Conservation (phyloP, 176 grass and related monocot species). For the Eleusine indica region DNA sequence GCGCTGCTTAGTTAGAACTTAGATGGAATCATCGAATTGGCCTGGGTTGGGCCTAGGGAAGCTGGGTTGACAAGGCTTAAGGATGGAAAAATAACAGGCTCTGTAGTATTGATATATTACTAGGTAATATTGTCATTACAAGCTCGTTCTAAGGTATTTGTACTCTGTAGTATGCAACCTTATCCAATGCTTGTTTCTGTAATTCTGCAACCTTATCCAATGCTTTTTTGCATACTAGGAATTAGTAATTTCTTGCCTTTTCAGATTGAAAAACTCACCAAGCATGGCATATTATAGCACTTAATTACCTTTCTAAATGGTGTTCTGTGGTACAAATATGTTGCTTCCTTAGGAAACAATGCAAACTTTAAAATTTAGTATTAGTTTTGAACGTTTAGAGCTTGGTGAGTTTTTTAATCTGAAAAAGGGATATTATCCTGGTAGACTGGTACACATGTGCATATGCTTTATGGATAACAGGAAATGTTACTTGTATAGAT, state of each 20-base stretch:
- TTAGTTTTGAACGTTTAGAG: constrained; percentile 9
- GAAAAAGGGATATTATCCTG: background rate
- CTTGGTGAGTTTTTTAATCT: background rate
- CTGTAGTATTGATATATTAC: background rate
- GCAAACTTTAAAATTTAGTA: constrained; percentile 16
- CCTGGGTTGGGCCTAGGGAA: background rate
- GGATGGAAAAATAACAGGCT: background rate
- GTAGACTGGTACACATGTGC: background rate
- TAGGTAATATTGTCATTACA: constrained; percentile 17
- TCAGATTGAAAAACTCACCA: background rate
- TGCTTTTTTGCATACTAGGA: background rate
- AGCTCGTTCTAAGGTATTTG: background rate
- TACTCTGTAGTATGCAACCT: background rate
- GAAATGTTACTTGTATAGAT: background rate
- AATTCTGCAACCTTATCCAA: background rate
- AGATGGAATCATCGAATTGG: background rate
- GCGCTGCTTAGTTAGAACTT: background rate
- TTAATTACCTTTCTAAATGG: constrained; percentile 26
- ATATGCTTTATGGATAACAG: background rate
- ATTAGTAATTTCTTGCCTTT: background rate
- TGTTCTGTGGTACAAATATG: constrained; percentile 1
- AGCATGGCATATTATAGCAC: background rate
- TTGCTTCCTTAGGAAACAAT: background rate
- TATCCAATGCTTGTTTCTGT: background rate
- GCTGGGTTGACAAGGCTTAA: background rate